Base-by-base conservation (phyloP, 495 filamentous ascomycete species). In the Penicillium fimorum region DNA sequence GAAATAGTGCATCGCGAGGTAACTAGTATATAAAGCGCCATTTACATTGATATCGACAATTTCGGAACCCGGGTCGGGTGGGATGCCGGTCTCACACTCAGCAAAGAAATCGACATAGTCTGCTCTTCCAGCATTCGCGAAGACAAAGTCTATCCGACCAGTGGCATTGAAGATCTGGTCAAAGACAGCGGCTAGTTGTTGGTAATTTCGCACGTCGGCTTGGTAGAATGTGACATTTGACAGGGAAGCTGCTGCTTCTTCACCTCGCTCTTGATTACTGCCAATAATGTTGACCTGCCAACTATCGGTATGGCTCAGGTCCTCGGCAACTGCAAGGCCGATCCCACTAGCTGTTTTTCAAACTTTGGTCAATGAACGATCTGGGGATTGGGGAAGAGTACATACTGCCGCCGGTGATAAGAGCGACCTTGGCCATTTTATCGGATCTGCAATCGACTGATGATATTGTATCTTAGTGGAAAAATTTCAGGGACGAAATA, bases 1-100 rank as follows among this genome's bases (percentile, higher is more conserved):
- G 30, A 64, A 67, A 47, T 67, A 66, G 37, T 63, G 61, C 42
- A 59, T 27, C 41, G 64, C 86, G 7, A 90, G 75, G 53, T 86
- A 83, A 2, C 76, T 72, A 0, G 87, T 87, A 69, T 84, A 88
- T 53, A 86, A 65, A 22, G 84, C 82, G 33, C 87, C 87, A 20
- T 72, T 82, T 33, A 85, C 59, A 65, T 89, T 88, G 5, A 87
- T 79, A 50, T 81, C 75, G 17, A 87, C 45, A 50, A 82, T 75
- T 5, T 68, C 69, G 24, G 84, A 74, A 22, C 70, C 58, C 1
- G 84, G 86, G 30, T 78, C 64, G 8, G 75, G 75, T 5, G 82
- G 81, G 17, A 53, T 29, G 30, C 15, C 53, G 9, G 37, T 40
- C 2, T 47, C 25, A 4, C 38, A 9, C 1, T 29, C 9, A 3